Percentiles rank a stretch among this genome's conserved stretches.
Conservation (phyloP, 192 early-diverging fungal species). For the Gamsiella multidivaricata region DNA sequence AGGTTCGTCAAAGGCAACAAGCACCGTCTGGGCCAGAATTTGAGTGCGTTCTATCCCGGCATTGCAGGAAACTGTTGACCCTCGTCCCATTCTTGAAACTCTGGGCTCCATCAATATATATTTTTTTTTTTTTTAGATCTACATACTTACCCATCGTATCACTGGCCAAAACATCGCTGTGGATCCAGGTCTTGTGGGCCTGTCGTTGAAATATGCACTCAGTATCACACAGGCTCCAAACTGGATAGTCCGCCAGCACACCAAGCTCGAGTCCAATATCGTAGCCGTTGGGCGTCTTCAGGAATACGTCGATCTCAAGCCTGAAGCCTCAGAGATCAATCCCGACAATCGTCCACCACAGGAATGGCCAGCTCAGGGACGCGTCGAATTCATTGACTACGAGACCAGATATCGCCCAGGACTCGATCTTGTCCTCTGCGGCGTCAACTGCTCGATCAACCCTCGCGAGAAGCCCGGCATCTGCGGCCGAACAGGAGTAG, state of each 20-base stretch:
- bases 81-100: no score
- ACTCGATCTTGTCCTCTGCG: constrained; percentile 80
- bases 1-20: constrained; percentile 79
- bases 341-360: no score
- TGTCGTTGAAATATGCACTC: no score
- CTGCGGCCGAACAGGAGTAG: constrained; percentile 62
- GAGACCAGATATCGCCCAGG: no score
- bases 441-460: constrained; percentile 34
- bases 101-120: constrained; percentile 80
- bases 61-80: constrained; percentile 76
- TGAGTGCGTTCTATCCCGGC: constrained; percentile 79
- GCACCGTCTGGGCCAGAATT: constrained; percentile 75
- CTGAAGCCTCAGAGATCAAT: no score
- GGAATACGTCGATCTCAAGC: constrained; percentile 85
- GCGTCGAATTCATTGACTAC: no score
- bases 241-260: no score
- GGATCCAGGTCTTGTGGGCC: no score
- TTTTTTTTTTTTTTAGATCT: constrained; percentile 85
- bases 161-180: no score
- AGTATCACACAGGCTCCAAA: no score
- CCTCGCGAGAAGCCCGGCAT: constrained; percentile 71
- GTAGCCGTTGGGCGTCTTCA: constrained; percentile 77
- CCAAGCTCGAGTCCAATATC: constrained; percentile 82
- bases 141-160: constrained; percentile 75
- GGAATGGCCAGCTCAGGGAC: no score